These are phyloP conservation scores for Sarocladium strictum DNA, from an alignment of 2,329 filamentous ascomycete genomes.

Conservation along the genomic window DNA sequence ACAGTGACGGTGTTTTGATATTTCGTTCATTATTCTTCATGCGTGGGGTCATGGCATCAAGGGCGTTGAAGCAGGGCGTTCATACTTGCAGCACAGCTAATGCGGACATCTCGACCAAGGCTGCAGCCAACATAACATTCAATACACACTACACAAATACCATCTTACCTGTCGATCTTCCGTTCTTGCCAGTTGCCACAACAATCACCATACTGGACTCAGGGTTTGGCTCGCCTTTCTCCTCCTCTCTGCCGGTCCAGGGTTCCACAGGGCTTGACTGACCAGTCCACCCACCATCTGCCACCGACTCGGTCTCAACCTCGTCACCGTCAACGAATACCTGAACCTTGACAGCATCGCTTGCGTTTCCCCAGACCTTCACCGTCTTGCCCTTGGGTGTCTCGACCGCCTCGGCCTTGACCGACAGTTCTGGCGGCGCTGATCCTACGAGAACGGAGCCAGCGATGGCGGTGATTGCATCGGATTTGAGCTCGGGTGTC, in stretches of 20 bases:
- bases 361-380: neutral
- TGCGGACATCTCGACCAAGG: neutral
- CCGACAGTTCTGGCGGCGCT: neutral
- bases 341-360: neutral
- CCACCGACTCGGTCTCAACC: neutral
- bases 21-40: neutral
- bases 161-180: constrained; percentile 6
- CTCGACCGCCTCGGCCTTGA: neutral
- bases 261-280: neutral
- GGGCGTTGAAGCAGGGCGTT: neutral
- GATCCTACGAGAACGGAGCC: neutral
- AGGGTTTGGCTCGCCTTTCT: neutral
- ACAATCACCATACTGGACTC: constrained; percentile 1
- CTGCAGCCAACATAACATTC: neutral
- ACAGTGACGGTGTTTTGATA: constrained; percentile 79
- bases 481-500: neutral
- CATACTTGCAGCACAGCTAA: neutral
- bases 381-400: neutral
- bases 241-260: constrained; percentile 4
- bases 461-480: neutral
- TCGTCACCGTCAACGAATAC: constrained; percentile 6
- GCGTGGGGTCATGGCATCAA: neutral
- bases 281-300: neutral
- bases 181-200: constrained; percentile 4
- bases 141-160: neutral